Conservation (phyloP, 345 rosid species). For the Stellera chamaejasme region DNA sequence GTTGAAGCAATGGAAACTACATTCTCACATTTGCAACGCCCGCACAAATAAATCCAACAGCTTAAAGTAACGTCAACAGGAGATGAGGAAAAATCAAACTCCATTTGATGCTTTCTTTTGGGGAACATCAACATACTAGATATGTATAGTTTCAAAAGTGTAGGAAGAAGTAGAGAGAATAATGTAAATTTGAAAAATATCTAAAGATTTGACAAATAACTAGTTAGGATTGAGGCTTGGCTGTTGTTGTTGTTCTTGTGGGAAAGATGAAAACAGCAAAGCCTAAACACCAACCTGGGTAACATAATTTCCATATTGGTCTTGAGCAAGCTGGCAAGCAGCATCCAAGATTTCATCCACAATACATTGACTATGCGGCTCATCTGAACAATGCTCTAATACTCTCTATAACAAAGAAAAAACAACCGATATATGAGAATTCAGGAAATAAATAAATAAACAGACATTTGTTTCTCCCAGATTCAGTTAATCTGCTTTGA, state of each 20-base stretch:
- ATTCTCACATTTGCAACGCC: too few species aligned
- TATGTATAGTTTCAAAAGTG: background rate
- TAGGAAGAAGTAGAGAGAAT: background rate
- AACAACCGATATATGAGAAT: slow-evolving; percentile 3
- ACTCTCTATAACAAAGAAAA: slow-evolving; percentile 54
- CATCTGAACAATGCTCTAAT: slow-evolving; percentile 88
- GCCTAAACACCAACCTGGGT: slow-evolving; percentile 58
- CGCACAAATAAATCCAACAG: too few species aligned
- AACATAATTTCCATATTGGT: slow-evolving; percentile 97
- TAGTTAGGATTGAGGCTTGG: too few species aligned
- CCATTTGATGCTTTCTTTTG: background rate
- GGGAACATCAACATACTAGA: too few species aligned
- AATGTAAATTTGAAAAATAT: background rate
- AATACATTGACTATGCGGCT: slow-evolving; percentile 63
- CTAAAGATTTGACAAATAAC: too few species aligned
- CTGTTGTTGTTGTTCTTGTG: too few species aligned
- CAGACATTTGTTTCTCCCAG: slow-evolving; percentile 1
- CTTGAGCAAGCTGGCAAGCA: slow-evolving; percentile 72
- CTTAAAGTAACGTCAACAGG: too few species aligned
- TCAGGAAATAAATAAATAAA: background rate
- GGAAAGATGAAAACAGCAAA: background rate
- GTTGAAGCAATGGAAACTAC: too few species aligned
- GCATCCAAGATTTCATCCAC: slow-evolving; percentile 91
- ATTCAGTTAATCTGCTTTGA: slow-evolving; percentile 3
- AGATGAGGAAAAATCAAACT: too few species aligned